Percentiles rank a stretch among this genome's conserved stretches.
phyloP scores from a whole-genome alignment of 768 basidiomycete genomes.

The Boletus huronensis region DNA sequence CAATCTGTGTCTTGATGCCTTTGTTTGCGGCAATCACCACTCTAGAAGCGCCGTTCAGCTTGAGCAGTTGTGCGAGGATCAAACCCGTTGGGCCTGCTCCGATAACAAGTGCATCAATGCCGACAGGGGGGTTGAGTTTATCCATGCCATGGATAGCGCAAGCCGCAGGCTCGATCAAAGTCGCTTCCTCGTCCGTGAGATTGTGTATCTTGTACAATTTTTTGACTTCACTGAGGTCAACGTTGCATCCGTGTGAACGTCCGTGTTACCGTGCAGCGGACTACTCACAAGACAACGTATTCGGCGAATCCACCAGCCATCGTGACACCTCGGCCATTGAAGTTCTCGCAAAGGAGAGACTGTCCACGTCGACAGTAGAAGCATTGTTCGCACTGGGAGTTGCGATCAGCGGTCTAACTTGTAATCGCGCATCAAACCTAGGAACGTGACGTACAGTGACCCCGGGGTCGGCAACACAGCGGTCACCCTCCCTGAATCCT shows the following conservation, averaged over 20 bases:
- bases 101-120: conserved; percentile 74
- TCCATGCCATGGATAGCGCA: conserved; percentile 89
- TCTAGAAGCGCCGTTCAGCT: conserved; percentile 74
- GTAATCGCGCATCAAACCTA: not conserved
- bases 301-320: conserved; percentile 84
- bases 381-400: conserved; percentile 66
- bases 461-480: conserved; percentile 77
- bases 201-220: conserved; percentile 84
- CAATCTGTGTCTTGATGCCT: conserved; percentile 83
- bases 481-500: conserved; percentile 69
- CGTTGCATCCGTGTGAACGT: not conserved
- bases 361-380: conserved; percentile 82
- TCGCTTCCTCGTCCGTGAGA: conserved; percentile 79
- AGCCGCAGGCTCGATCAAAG: conserved; percentile 80
- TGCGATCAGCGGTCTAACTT: not conserved
- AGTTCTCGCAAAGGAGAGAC: conserved; percentile 78
- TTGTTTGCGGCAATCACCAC: conserved; percentile 84
- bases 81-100: conserved; percentile 86
- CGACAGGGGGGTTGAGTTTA: conserved; percentile 74
- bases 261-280: too few relatives aligned
- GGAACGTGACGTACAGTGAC: conserved; percentile 46
- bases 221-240: conserved; percentile 47
- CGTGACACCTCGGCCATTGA: conserved; percentile 70
- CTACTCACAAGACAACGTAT: conserved; percentile 72
- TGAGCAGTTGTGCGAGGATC: conserved; percentile 81